Evolutionary conservation across 768 basidiomycete genomes (phyloP).

Genomic region (Tulasnella sp.): DNA sequence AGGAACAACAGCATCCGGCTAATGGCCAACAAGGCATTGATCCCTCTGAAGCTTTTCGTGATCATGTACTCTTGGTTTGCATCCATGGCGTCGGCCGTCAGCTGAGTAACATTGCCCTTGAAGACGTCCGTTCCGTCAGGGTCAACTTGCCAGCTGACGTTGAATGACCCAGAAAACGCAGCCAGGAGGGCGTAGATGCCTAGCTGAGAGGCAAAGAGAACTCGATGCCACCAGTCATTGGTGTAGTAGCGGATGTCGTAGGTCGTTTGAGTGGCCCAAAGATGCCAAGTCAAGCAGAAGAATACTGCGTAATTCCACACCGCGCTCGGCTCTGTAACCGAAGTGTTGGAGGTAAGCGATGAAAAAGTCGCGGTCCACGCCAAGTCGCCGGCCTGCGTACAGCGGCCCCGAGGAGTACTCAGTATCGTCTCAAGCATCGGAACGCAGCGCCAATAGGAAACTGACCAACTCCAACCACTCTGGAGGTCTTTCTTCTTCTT

Average conservation of each 20-base stretch:
- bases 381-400: background rate
- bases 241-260: slow-evolving; percentile 21
- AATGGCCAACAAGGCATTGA: background rate
- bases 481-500: background rate
- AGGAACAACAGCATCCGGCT: background rate
- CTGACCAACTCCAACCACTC: slow-evolving; percentile 7
- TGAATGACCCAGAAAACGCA: background rate
- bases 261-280: slow-evolving; percentile 3
- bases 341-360: slow-evolving; percentile 4
- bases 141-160: background rate
- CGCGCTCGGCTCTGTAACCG: background rate
- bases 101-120: background rate
- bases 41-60: background rate
- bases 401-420: background rate
- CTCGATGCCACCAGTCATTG: slow-evolving; percentile 16
- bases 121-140: background rate
- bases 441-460: background rate
- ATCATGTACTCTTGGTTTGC: background rate
- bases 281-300: background rate
- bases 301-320: background rate
- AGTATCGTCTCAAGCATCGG: background rate
- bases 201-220: background rate
- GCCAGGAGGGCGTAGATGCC: background rate
- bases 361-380: background rate
- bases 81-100: background rate